Evolutionary conservation across 805 yeast genomes (phyloP).

Genomic region (Pichia manshurica): DNA sequence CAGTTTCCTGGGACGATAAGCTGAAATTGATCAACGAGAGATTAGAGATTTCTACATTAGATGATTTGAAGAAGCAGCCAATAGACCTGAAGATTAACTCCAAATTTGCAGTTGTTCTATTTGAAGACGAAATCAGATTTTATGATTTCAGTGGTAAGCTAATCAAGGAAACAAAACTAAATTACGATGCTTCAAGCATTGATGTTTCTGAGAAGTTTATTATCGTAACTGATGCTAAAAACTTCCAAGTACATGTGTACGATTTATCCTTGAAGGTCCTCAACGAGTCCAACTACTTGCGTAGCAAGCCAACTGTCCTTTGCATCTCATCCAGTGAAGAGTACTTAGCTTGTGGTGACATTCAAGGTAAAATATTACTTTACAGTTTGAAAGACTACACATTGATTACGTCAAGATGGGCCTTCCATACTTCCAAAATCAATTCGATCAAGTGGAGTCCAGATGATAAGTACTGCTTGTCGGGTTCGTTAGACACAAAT

Average conservation of each 20-base stretch:
- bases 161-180: constrained; percentile 27
- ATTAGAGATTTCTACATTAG: constrained; percentile 20
- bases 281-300: constrained; percentile 36
- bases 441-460: constrained; percentile 73
- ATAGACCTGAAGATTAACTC: constrained; percentile 33
- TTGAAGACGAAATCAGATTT: constrained; percentile 37
- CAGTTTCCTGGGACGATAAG: constrained; percentile 84
- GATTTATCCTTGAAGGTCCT: constrained; percentile 12
- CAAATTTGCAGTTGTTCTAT: constrained; percentile 37
- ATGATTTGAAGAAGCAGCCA: constrained; percentile 45
- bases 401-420: constrained; percentile 84
- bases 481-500: constrained; percentile 81
- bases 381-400: constrained; percentile 49
- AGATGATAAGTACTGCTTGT: constrained; percentile 65
- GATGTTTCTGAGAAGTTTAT: constrained; percentile 38
- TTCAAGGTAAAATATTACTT: constrained; percentile 77
- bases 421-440: constrained; percentile 84
- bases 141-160: constrained; percentile 30
- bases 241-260: constrained; percentile 38
- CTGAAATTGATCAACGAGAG: constrained; percentile 37
- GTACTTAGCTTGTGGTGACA: constrained; percentile 79
- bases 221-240: constrained; percentile 44
- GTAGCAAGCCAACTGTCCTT: constrained; percentile 58
- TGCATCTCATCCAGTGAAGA: constrained; percentile 66
- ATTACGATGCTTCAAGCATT: constrained; percentile 40